Evolutionary conservation across 345 rosid species (phyloP).

Genomic region (Brassica carinata): DNA sequence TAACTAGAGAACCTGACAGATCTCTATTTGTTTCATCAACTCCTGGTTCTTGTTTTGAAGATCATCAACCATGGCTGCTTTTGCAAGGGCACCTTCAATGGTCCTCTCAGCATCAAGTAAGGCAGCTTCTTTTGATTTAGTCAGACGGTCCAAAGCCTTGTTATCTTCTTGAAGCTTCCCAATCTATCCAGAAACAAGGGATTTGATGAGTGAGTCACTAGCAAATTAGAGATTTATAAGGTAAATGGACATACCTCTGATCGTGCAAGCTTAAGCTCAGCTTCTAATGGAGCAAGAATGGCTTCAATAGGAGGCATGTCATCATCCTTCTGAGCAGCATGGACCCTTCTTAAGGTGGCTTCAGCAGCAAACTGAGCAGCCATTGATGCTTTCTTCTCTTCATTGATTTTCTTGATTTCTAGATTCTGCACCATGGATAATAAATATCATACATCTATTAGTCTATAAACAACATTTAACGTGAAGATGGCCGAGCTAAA

Average conservation of each 20-base stretch:
- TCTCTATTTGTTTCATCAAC: constrained; percentile 93
- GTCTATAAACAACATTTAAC: background rate
- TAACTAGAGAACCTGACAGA: constrained; percentile 75
- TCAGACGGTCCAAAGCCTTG: constrained; percentile 93
- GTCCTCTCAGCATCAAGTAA: constrained; percentile 96
- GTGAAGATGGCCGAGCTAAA: background rate
- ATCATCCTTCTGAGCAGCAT: constrained; percentile 99
- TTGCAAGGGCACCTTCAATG: constrained; percentile 82
- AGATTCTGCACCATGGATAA: constrained; percentile 62
- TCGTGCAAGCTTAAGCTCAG: constrained; percentile 95
- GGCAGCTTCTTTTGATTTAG: constrained; percentile 97
- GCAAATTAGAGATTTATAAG: background rate
- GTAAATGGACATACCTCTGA: constrained; percentile 61
- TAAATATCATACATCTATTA: constrained; percentile 5
- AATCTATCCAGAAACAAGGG: constrained; percentile 55
- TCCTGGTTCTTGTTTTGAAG: constrained; percentile 98
- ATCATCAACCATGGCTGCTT: constrained; percentile 97
- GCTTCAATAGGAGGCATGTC: constrained; percentile 99
- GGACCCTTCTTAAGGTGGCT: constrained; percentile 98
- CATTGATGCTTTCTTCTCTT: constrained; percentile 98
- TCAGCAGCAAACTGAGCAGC: constrained; percentile 99
- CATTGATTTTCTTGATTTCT: constrained; percentile 96
- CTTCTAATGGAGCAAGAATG: constrained; percentile 97
- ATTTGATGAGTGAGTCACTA: background rate
- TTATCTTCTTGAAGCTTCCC: constrained; percentile 98